These are phyloP conservation scores for Aspergillus sp. DNA, from an alignment of 2,329 filamentous ascomycete genomes.

Conservation along the genomic window DNA sequence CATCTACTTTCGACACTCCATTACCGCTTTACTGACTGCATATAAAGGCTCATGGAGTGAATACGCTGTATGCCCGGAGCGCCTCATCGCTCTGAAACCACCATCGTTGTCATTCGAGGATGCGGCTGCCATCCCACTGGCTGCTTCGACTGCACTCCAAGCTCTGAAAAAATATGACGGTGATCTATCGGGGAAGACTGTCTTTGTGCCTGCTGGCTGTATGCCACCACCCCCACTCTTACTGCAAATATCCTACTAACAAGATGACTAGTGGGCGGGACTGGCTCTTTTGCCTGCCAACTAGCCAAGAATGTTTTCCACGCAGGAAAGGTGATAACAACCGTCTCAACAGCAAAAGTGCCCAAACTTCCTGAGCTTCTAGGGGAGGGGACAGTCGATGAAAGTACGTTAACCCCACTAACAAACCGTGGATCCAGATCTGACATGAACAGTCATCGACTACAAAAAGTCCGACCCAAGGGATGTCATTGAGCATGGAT, in stretches of 20 bases:
- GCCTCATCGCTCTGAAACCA: constrained; percentile 42
- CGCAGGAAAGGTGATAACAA: constrained; percentile 50
- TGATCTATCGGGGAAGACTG: constrained; percentile 52
- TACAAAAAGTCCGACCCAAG: constrained; percentile 48
- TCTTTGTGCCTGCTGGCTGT: constrained; percentile 52
- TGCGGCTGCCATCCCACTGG: constrained; percentile 45
- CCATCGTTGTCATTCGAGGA: constrained; percentile 42
- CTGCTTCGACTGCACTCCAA: constrained; percentile 48
- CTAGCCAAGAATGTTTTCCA: constrained; percentile 53
- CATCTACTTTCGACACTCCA: accelerated
- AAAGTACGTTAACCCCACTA: constrained; percentile 23
- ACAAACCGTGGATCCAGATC: too few relatives aligned
- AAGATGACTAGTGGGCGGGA: constrained; percentile 42
- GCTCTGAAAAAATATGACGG: constrained; percentile 44
- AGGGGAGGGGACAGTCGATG: constrained; percentile 48
- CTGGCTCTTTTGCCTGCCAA: constrained; percentile 50
- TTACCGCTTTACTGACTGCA: too few relatives aligned
- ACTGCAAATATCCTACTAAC: background rate
- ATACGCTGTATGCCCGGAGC: constrained; percentile 34
- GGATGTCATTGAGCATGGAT: constrained; percentile 44
- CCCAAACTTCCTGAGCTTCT: constrained; percentile 44
- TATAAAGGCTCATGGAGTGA: constrained; percentile 40
- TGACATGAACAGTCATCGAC: constrained; percentile 43
- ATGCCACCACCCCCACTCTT: constrained; percentile 3
- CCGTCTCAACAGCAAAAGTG: constrained; percentile 55